Base-by-base conservation (phyloP, 306 rosid species). In the Cicer bijugum region DNA sequence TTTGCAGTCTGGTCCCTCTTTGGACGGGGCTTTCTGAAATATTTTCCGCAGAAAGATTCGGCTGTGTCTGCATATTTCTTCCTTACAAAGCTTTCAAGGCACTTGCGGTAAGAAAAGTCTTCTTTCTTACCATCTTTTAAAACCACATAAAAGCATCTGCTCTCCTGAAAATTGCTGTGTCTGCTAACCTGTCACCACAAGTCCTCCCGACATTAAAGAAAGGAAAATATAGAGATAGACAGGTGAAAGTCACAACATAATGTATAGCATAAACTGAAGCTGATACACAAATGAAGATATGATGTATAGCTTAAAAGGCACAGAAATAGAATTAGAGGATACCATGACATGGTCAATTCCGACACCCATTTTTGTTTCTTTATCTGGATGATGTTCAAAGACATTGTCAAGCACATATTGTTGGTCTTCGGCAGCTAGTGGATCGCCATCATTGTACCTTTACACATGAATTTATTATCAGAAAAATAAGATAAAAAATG, bases 391-490 rank as follows among this genome's bases (percentile, higher is more conserved):
- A 69, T 85, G 81, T 59, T 76, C 87, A 71, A 94, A 90, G 20
- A 94, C 96, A 73, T 84, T 88, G 33, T 94, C 92, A 19, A 83
- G 79, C 16, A 94, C 74, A 72, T 62, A 94, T 6, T 66, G 48
- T 19, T 88, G 95, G 78, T 94, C 99, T 8, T 87, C 95, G 1
- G 84, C 84, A 70, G 90, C 79, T 23, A 94, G 69, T 1, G 95
- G 96, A 68, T 94, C 97, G 43, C 97, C 97, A 80, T 94, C 99
- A 19, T 69, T 89, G 80, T 89, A 91, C 86, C 97, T 94, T 75
- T 55, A 80, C 19, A 65, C 17, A 76, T 37, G 71, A 69, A 80
- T 9, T 50, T 20, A 82, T 61, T 62, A 80, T 55, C 63, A 74
- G 11, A 84, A 72, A 46, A 62, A 53, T 67, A 52, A 40, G 56